Percentiles rank a stretch among this genome's conserved stretches.
Conservation (phyloP, 768 basidiomycete genomes). For the Rubroboletus satanas region DNA sequence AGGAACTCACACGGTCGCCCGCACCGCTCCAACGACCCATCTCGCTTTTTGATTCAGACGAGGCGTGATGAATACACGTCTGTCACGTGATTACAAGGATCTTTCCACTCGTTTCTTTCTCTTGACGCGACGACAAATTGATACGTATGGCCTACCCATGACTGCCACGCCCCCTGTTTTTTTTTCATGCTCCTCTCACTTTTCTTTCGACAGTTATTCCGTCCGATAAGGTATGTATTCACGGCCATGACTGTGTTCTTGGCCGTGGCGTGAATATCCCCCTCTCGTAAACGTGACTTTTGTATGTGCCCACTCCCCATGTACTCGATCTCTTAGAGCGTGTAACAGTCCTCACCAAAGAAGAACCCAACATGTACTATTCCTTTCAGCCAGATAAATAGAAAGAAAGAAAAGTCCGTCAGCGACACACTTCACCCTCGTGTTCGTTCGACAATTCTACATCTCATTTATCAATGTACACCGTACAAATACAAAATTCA, state of each 20-base stretch:
- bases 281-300: not conserved
- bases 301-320: not conserved
- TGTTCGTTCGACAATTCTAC: not conserved
- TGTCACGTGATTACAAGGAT: not conserved
- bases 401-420: no score
- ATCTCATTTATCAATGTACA: not conserved
- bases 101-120: not conserved
- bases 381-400: not conserved
- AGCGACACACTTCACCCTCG: not conserved
- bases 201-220: not conserved
- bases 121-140: not conserved
- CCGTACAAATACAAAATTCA: not conserved
- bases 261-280: not conserved
- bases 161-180: not conserved
- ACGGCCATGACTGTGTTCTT: not conserved
- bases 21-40: slow-evolving; percentile 30
- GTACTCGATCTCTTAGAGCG: not conserved
- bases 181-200: not conserved
- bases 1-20: slow-evolving; percentile 21
- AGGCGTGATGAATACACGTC: not conserved
- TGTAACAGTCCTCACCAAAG: not conserved
- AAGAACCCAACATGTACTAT: not conserved
- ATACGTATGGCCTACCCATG: not conserved
- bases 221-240: slow-evolving; percentile 5
- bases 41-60: slow-evolving; percentile 31